Conservation (phyloP, 164 flowering plant genomes). For the Nymphaea thermarum region DNA sequence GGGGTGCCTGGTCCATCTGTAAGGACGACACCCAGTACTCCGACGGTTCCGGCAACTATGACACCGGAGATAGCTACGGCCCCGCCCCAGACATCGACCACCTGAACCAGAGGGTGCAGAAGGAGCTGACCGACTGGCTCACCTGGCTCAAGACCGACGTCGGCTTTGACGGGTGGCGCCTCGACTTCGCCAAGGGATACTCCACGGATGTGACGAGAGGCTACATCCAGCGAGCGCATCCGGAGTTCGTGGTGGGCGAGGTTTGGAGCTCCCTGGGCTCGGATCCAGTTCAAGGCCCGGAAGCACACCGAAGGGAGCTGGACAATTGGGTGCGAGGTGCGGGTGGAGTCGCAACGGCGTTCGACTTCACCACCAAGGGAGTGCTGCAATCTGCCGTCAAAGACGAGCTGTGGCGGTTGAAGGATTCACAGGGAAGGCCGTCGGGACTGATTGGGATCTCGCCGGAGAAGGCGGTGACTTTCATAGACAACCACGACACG, state of each 20-base stretch:
- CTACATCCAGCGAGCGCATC: neutral
- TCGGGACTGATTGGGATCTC: neutral
- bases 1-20: constrained; percentile 1
- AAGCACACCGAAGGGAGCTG: neutral
- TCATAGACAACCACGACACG: constrained; percentile 1
- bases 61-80: neutral
- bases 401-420: constrained; percentile 2
- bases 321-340: neutral
- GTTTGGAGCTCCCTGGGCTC: constrained; percentile 2
- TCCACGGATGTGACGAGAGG: neutral
- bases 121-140: constrained; percentile 4
- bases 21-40: neutral
- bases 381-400: neutral
- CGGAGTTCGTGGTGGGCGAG: constrained; percentile 1
- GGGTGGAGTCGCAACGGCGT: neutral
- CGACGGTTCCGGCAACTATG: neutral
- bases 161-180: constrained; percentile 2
- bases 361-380: constrained; percentile 1
- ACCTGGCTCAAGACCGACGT: constrained; percentile 1
- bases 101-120: neutral
- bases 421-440: neutral
- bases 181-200: constrained; percentile 1
- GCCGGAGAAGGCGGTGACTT: constrained; percentile 2
- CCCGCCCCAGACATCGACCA: neutral
- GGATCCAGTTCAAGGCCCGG: constrained; percentile 5